phyloP scores from a whole-genome alignment of 257 asterid species.

The Avicennia marina region DNA sequence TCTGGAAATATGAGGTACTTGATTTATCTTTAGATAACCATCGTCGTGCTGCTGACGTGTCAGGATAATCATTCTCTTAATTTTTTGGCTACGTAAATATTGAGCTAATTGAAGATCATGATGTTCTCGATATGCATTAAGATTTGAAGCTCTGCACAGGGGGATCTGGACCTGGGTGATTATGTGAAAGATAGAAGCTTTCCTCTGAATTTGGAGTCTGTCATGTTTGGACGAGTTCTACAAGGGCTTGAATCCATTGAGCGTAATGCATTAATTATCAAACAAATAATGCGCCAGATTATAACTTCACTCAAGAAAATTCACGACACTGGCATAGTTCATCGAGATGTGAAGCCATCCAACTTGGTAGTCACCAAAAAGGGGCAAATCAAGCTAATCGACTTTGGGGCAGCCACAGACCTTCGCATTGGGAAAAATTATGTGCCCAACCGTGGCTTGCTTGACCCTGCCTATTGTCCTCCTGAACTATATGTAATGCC shows the following conservation, averaged over 20 bases:
- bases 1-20: slow-evolving; percentile 94
- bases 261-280: slow-evolving; percentile 83
- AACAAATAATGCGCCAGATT: slow-evolving; percentile 92
- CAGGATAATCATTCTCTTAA: neutral
- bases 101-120: neutral
- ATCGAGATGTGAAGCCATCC: slow-evolving; percentile 94
- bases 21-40: slow-evolving; percentile 4
- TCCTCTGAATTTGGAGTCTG: slow-evolving; percentile 76
- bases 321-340: slow-evolving; percentile 84
- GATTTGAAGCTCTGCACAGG: slow-evolving; percentile 42
- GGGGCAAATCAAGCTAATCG: slow-evolving; percentile 85
- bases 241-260: slow-evolving; percentile 61
- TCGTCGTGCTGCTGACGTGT: slow-evolving; percentile 4
- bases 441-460: slow-evolving; percentile 68
- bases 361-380: slow-evolving; percentile 91
- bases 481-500: slow-evolving; percentile 99
- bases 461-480: slow-evolving; percentile 94
- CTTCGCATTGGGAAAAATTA: slow-evolving; percentile 95
- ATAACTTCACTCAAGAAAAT: slow-evolving; percentile 84
- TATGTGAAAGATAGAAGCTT: slow-evolving; percentile 78
- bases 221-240: slow-evolving; percentile 83
- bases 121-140: neutral
- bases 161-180: slow-evolving; percentile 86
- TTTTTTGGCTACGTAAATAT: neutral
- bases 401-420: slow-evolving; percentile 97